Conservation (phyloP, 257 asterid species). For the Craterostigma plantagineum region DNA sequence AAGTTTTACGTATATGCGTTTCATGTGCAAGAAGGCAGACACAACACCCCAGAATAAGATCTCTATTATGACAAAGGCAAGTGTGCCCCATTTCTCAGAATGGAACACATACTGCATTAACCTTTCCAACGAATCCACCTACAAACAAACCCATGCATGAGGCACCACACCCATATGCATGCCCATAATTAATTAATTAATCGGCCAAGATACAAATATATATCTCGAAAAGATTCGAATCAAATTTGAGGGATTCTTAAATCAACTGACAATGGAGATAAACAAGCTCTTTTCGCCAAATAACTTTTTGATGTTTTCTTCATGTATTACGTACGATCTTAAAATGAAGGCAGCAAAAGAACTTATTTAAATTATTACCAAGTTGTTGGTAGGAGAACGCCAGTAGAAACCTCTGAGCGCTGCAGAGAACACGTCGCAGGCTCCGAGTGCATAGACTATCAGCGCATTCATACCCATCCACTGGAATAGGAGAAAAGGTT, state of each 20-base stretch:
- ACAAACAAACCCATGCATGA: constrained; percentile 5
- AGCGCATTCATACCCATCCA: constrained; percentile 99
- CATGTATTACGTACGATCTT: too few species aligned
- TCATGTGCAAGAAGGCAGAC: constrained; percentile 57
- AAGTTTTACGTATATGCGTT: constrained; percentile 40
- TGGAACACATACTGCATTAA: constrained; percentile 26
- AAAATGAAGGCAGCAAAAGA: too few species aligned
- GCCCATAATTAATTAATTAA: not conserved
- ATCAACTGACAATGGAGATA: not conserved
- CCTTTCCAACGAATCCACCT: constrained; percentile 44
- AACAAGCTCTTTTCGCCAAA: too few species aligned
- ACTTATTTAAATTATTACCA: constrained; percentile 20
- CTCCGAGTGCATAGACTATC: constrained; percentile 72
- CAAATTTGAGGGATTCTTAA: not conserved
- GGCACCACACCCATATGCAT: too few species aligned
- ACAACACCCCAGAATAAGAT: constrained; percentile 63
- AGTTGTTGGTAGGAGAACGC: constrained; percentile 66
- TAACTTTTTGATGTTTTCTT: too few species aligned
- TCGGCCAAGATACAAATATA: not conserved
- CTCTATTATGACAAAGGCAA: constrained; percentile 54
- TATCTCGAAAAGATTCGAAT: not conserved
- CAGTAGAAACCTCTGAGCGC: constrained; percentile 78
- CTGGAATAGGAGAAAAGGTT: constrained; percentile 48
- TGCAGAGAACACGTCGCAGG: constrained; percentile 71
- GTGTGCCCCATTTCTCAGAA: constrained; percentile 59